Evolutionary conservation across 2,329 filamentous ascomycete genomes (phyloP), one percentile per base, ranked within the genome.

Genomic region (Lecanosticta acicola): DNA sequence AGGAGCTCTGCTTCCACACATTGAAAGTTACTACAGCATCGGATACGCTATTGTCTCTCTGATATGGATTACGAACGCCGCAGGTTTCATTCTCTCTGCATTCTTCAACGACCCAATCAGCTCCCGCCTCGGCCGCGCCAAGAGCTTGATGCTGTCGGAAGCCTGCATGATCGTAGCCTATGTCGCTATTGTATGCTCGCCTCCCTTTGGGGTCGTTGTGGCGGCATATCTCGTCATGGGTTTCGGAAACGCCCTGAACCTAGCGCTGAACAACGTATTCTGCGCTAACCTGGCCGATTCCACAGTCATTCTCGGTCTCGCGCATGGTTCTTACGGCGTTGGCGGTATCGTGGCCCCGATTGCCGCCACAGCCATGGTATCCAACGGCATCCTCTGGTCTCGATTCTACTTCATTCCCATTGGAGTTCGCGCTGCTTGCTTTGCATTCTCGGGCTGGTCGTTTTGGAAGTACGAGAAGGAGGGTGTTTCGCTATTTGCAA

Each of bases 1-100:
- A 1, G 87, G 87, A 60, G 85, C 87, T 9, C 61, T 93, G 46
- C 85, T 94, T 55, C 87, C 87, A 0, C 88, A 88, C 60, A 85
- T 94, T 65, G 85, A 91, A 63, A 73, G 69, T 64, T 79, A 85
- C 58, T 94, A 91, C 60, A 55, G 74, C 47, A 87, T 93, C 45
- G 83, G 83, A 34, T 91, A 93, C 63, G 84, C 81, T 2, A 68
- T 87, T 7, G 85, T 93, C 2, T 91, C 87, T 1, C 71, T 91
- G 32, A 86, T 94, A 59, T 94, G 93, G 69, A 53, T 56, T 3
- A 47, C 49, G 3, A 56, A 56, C 32, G 54, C 54, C 2, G 35
- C 39, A 3, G 87, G 87, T 13, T 94, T 88, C 68, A 81, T 94
- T 59, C 65, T 76, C 10, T 83, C 84, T 1, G 87, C 87, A 1